Percentiles rank a stretch among this genome's conserved stretches.
phyloP scores from a whole-genome alignment of 2,329 filamentous ascomycete genomes.

The Fusarium avenaceum region DNA sequence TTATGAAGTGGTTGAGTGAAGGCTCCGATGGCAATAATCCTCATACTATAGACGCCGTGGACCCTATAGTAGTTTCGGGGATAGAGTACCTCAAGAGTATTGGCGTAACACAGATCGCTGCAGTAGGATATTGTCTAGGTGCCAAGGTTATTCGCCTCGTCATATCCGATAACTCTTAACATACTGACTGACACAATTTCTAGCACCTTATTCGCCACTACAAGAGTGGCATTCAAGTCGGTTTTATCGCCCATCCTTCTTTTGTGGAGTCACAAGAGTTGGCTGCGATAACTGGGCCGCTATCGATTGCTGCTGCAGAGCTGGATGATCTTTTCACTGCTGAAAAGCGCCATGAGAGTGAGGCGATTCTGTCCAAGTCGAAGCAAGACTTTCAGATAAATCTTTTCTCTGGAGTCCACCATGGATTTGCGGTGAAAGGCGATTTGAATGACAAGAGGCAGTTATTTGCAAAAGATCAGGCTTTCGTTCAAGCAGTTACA shows the following conservation, averaged over 20 bases:
- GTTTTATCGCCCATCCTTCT: constrained; percentile 81
- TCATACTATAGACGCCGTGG: constrained; percentile 49
- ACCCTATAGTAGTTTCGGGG: constrained; percentile 49
- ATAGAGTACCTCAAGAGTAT: constrained; percentile 69
- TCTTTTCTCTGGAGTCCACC: constrained; percentile 77
- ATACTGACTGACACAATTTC: not conserved
- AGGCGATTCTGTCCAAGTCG: constrained; percentile 69
- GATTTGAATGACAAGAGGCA: constrained; percentile 67
- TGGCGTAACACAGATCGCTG: constrained; percentile 71
- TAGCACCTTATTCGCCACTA: constrained; percentile 77
- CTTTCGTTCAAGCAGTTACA: constrained; percentile 80
- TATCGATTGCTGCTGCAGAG: constrained; percentile 76
- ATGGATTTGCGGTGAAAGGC: constrained; percentile 81
- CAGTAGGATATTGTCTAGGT: constrained; percentile 81
- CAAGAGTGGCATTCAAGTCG: constrained; percentile 74
- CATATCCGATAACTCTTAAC: accelerated
- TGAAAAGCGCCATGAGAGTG: constrained; percentile 73
- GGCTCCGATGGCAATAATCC: constrained; percentile 62
- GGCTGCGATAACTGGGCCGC: constrained; percentile 72
- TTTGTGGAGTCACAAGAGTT: constrained; percentile 79
- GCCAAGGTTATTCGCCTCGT: constrained; percentile 65
- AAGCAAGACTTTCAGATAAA: constrained; percentile 80
- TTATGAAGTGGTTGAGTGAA: constrained; percentile 51
- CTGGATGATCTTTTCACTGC: constrained; percentile 75
- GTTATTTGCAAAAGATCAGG: constrained; percentile 83